Percentiles rank a stretch among this genome's conserved stretches.
Evolutionary conservation across 352 stramenopile species (phyloP).

Genomic region (Pythium myriotylum): DNA sequence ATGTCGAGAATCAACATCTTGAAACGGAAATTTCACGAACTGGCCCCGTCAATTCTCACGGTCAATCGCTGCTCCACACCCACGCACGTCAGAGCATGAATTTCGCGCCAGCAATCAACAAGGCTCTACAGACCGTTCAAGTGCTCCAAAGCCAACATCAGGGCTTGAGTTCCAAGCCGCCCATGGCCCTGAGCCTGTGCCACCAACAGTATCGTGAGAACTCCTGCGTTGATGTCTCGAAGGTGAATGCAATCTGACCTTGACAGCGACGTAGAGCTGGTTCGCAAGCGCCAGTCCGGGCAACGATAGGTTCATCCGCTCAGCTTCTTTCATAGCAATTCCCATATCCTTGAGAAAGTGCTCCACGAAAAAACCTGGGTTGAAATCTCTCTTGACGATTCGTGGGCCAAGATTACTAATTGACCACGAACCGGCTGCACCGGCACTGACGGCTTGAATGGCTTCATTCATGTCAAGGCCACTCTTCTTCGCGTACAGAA

Average conservation of each 20-base stretch:
- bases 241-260: conserved; percentile 43
- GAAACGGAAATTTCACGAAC: neutral
- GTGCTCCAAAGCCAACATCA: conserved; percentile 88
- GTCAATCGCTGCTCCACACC: too few species aligned
- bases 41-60: too few species aligned
- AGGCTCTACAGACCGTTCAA: conserved; percentile 82
- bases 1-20: too few species aligned
- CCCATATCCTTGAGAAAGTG: conserved; percentile 92
- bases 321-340: conserved; percentile 86
- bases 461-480: conserved; percentile 89
- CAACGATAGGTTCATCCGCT: conserved; percentile 85
- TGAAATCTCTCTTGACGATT: conserved; percentile 88
- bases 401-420: conserved; percentile 90
- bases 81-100: too few species aligned
- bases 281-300: conserved; percentile 84
- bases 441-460: conserved; percentile 83
- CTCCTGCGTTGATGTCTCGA: neutral
- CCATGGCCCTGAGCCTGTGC: conserved; percentile 78
- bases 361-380: conserved; percentile 90
- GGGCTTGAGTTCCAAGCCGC: conserved; percentile 76
- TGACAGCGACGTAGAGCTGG: conserved; percentile 85
- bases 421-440: conserved; percentile 87
- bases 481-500: conserved; percentile 88
- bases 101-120: too few species aligned
- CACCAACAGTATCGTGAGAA: neutral